Evolutionary conservation across 352 stramenopile genomes (phyloP), one percentile per base, ranked within the genome.

Genomic region (Phytophthora chlamydospora): DNA sequence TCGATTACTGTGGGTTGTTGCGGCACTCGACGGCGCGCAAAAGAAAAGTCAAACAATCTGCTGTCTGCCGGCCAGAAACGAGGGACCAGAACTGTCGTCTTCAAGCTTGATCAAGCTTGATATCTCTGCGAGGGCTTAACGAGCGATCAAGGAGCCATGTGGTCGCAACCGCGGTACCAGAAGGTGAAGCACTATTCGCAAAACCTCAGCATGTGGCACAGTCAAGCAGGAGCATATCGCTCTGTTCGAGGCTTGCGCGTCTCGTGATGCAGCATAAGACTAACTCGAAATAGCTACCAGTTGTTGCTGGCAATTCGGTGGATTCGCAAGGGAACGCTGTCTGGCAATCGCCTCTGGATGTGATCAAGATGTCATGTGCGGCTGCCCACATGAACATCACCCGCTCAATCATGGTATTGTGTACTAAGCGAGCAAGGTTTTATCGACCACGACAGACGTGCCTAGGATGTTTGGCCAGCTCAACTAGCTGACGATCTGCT

Each of bases 241-340:
- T 41, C 17, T 29, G 50, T 19, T 42, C 16, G 39, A 27, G 17
- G 17, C 38, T 58, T 58, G 50, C 50, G 50, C 36, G 50, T 49
- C 38, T 49, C 29, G 29, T 24, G 50, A 58, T 49, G 39, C 38
- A 49, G 50, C 50, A 58, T 58, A 42, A 58, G 38, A 58, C 33
- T 41, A 32, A 59, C 51, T 44, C 40, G 51, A 59, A 59, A 59
- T 59, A 51, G 31, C 16, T 39, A 27, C 24, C 35, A 56, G 24
- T 29, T 45, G 14, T 50, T 35, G 43, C 21, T 34, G 21, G 19
- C 41, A n/a, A 47, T 47, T 47, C 41, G 32, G 41, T 13, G 19
- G 41, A 47, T 47, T 47, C 41, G 41, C 41, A 47, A 47, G 5
- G 32, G 4, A 6, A 4, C 21, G 12, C 19, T 47, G 41, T 12